These are phyloP conservation scores for Arthrocladium fulminans DNA, from an alignment of 2,329 filamentous ascomycete species.

Conservation along the genomic window DNA sequence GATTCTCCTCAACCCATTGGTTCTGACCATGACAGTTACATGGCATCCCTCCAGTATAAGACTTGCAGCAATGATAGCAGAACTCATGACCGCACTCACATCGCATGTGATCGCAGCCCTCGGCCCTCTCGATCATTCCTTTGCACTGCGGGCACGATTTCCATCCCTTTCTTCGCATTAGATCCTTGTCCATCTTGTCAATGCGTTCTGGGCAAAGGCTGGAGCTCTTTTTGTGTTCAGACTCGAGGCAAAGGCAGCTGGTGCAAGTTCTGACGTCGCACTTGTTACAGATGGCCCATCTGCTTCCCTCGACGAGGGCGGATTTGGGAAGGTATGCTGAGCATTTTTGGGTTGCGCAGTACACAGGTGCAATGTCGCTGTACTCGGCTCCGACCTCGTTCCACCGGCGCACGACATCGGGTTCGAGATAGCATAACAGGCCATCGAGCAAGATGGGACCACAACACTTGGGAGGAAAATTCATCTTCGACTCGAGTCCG, in stretches of 20 bases:
- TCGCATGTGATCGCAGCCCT: conserved; percentile 17
- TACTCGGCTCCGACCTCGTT: neutral
- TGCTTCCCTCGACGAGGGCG: neutral
- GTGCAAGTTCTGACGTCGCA: conserved; percentile 1
- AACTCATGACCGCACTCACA: conserved; percentile 18
- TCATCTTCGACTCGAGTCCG: neutral
- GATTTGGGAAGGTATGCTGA: neutral
- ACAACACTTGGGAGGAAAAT: neutral
- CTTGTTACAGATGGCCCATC: neutral
- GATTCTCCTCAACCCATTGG: neutral
- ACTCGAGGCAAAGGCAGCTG: neutral
- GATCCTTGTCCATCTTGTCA: neutral
- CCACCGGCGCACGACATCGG: neutral
- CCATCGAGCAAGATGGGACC: neutral
- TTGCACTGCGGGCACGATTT: conserved; percentile 15
- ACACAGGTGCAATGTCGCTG: neutral
- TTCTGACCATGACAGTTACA: conserved; percentile 2
- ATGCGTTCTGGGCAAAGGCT: neutral
- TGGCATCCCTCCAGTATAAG: conserved; percentile 2
- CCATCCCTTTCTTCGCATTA: conserved; percentile 14
- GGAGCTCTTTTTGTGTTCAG: neutral
- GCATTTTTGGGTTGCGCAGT: neutral
- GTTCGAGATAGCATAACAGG: neutral
- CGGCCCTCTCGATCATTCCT: conserved; percentile 16
- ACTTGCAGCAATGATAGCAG: conserved; percentile 15